Base-by-base conservation (phyloP, 345 rosid genomes). In the Euphorbia peplus region DNA sequence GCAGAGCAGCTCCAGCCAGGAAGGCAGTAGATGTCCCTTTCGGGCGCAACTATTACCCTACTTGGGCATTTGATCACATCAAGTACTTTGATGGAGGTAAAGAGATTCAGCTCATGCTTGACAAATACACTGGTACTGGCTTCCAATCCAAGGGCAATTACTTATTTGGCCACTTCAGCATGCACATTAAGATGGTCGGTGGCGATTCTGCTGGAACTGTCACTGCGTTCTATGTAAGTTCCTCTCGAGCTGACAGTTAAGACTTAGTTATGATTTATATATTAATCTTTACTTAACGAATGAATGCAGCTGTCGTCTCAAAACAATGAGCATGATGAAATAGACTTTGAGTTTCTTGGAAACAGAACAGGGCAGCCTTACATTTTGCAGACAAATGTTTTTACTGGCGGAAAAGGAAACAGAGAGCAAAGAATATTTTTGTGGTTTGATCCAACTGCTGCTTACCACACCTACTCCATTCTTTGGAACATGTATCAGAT, bases 401-500 rank as follows among this genome's bases (percentile, higher is more conserved):
- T 32, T 10, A 60, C 73, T 11, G 73, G 73, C 21, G 73, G 73
- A 25, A 54, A 57, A 18, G 77, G 81, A 47, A 44, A 65, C 70
- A 73, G 75, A 51, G 81, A 78, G 37, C 81, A 78, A 24, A 73
- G 76, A 29, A 73, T 78, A 50, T 53, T 61, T 70, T 51, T 66
- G 6, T 79, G 83, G 80, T 79, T 79, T 51, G 83, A 79, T 73
- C 80, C 83, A 5, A 72, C 77, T 25, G 64, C 52, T 52, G 48
- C 12, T 0, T 72, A 42, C 63, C 76, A 70, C 70, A 62, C 59
- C 47, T 67, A 75, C 67, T 56, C 73, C 30, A 50, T 78, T 8
- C 70, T 63, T 4, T 71, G 78, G 78, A 74, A 71, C 78, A 22
- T 63, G 47, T 48, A 48, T 18, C 70, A 57, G 70, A 70, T 74